These are phyloP conservation scores for Allodekkera sacchari DNA, from an alignment of 805 yeast genomes.

Conservation along the genomic window DNA sequence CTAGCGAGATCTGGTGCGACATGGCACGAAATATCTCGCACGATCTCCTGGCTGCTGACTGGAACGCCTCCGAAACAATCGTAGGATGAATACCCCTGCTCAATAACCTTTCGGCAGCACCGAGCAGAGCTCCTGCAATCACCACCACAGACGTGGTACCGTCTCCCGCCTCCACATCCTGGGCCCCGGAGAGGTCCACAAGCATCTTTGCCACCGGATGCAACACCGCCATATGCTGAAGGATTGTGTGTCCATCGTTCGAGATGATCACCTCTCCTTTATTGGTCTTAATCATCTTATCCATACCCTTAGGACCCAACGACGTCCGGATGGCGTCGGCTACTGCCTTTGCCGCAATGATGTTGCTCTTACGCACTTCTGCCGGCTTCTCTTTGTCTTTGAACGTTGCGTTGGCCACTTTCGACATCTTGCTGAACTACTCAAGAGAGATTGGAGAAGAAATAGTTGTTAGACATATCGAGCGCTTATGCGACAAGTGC, in stretches of 20 bases:
- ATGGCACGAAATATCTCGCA: constrained; percentile 76
- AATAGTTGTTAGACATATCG: too few relatives aligned
- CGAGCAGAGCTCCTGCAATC: constrained; percentile 85
- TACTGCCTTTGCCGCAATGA: constrained; percentile 89
- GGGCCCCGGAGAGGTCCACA: constrained; percentile 95
- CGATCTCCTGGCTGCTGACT: constrained; percentile 76
- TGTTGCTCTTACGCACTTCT: constrained; percentile 84
- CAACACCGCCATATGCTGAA: constrained; percentile 94
- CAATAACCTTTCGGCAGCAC: constrained; percentile 88
- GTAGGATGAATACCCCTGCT: constrained; percentile 94
- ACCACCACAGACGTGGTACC: constrained; percentile 98
- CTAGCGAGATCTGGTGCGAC: constrained; percentile 73
- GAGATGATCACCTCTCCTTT: constrained; percentile 90
- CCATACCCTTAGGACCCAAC: constrained; percentile 99
- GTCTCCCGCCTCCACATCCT: constrained; percentile 99
- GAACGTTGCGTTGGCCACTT: constrained; percentile 71
- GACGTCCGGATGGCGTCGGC: constrained; percentile 95
- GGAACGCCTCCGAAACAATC: constrained; percentile 87
- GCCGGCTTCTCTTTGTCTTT: constrained; percentile 91
- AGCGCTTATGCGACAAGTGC: too few relatives aligned
- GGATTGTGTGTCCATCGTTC: constrained; percentile 96
- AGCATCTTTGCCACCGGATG: constrained; percentile 98
- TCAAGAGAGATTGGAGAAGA: too few relatives aligned
- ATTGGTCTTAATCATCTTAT: constrained; percentile 94
- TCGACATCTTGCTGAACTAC: constrained; percentile 8